These are phyloP conservation scores for Yamadazyma phyllophila DNA, from an alignment of 805 yeast species.

Conservation along the genomic window DNA sequence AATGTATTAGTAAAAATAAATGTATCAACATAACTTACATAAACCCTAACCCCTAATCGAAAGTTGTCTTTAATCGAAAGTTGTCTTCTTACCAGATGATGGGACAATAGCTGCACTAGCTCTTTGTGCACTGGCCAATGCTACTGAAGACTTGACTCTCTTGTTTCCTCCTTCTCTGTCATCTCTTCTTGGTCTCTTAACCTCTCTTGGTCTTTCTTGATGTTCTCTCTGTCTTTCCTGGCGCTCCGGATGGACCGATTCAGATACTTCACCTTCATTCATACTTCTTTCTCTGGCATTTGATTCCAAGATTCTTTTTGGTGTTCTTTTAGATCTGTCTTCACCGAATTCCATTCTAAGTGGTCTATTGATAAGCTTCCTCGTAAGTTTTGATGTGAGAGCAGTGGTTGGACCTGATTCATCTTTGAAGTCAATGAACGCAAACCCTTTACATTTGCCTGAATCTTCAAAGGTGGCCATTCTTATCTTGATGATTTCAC, in stretches of 20 bases:
- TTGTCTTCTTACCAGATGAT: constrained; percentile 84
- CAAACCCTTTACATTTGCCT: constrained; percentile 96
- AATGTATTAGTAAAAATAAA: constrained; percentile 5
- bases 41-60: constrained; percentile 40
- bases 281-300: constrained; percentile 11
- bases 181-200: constrained; percentile 16
- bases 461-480: constrained; percentile 98
- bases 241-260: not conserved
- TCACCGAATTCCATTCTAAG: constrained; percentile 91
- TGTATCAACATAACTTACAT: constrained; percentile 2
- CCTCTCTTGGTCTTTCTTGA: constrained; percentile 9
- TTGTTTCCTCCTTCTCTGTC: constrained; percentile 20
- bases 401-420: constrained; percentile 84
- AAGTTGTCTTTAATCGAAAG: constrained; percentile 67
- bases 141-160: constrained; percentile 74
- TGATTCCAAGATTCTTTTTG: constrained; percentile 29
- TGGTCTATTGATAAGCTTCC: constrained; percentile 67
- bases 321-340: constrained; percentile 79
- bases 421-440: constrained; percentile 82
- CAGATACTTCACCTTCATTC: not conserved
- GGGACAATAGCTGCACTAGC: constrained; percentile 86
- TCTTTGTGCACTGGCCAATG: constrained; percentile 84
- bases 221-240: constrained; percentile 2
- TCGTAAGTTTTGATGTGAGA: constrained; percentile 65
- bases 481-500: constrained; percentile 77